Evolutionary conservation across 1,284 basidiomycete species (phyloP).

Genomic region (Tremellales sp.): DNA sequence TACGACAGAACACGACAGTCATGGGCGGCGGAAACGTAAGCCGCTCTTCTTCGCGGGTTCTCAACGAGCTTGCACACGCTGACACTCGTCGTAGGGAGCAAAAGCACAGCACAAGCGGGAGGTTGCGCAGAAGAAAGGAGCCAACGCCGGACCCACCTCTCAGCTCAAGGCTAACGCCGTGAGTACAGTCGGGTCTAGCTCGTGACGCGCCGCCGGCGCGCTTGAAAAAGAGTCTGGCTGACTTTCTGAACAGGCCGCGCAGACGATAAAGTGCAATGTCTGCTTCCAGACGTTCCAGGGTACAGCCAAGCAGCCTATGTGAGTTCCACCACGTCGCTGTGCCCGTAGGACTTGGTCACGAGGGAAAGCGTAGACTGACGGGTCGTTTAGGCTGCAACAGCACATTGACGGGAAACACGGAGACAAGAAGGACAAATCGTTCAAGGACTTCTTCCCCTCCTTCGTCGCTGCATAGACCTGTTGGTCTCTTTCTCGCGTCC

Average conservation of each 20-base stretch:
- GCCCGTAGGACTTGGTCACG: no score
- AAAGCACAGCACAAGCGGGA: conserved; percentile 42
- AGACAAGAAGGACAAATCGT: conserved; percentile 11
- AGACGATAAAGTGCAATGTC: conserved; percentile 50
- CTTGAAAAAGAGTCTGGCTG: no score
- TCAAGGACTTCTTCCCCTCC: conserved; percentile 39
- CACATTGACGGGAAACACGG: conserved; percentile 40
- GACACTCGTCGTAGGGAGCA: conserved; percentile 34
- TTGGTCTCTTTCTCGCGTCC: no score
- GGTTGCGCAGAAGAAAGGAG: conserved; percentile 27
- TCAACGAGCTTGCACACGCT: not conserved
- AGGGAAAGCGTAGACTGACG: not conserved
- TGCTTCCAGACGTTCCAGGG: conserved; percentile 53
- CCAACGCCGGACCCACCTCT: conserved; percentile 33
- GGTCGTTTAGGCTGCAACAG: conserved; percentile 30
- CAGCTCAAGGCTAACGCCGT: conserved; percentile 46
- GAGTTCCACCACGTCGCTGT: conserved; percentile 10
- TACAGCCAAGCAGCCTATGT: conserved; percentile 50
- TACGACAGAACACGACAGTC: conserved; percentile 3
- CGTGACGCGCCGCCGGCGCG: no score
- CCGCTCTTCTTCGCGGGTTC: conserved; percentile 1
- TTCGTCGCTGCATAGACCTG: conserved; percentile 15
- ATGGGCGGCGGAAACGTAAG: conserved; percentile 45
- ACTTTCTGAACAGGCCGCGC: conserved; percentile 44
- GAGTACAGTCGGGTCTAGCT: conserved; percentile 25